Conservation (phyloP, 768 basidiomycete species). For the Lactifluus echinatus region DNA sequence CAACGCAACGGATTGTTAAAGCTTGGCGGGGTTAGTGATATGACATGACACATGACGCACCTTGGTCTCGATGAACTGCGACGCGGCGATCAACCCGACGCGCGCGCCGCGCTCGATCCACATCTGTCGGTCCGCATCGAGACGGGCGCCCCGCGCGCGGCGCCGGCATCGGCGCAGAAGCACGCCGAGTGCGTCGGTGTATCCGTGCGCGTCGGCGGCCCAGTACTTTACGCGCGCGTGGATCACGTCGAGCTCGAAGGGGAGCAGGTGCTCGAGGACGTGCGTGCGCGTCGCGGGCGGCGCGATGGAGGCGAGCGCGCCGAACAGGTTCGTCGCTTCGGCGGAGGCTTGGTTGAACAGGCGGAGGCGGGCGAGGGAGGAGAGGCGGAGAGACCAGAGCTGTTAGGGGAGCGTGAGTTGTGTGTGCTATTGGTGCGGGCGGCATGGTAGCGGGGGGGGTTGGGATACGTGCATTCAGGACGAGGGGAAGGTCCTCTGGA, state of each 20-base stretch:
- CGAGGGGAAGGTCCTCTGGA: constrained; percentile 54
- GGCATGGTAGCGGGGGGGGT: not conserved
- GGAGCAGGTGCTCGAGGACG: constrained; percentile 52
- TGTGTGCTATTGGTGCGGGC: not conserved
- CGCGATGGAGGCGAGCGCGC: constrained; percentile 53
- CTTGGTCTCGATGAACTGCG: constrained; percentile 81
- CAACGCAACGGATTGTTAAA: too few species aligned
- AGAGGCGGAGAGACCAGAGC: constrained; percentile 81
- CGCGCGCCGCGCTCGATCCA: constrained; percentile 78
- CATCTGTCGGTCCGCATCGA: constrained; percentile 35
- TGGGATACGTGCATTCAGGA: constrained; percentile 51
- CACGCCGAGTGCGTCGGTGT: constrained; percentile 64
- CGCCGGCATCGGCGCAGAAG: constrained; percentile 55
- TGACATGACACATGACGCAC: too few species aligned
- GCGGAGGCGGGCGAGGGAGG: constrained; percentile 68
- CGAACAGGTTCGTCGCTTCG: constrained; percentile 74
- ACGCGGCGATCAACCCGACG: constrained; percentile 69
- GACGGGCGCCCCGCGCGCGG: constrained; percentile 31
- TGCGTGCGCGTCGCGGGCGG: constrained; percentile 44
- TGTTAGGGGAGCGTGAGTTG: constrained; percentile 26
- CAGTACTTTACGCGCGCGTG: constrained; percentile 70
- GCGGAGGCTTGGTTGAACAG: constrained; percentile 83
- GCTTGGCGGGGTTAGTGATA: too few species aligned
- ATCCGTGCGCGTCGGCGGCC: constrained; percentile 72
- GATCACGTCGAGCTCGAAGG: constrained; percentile 55